Evolutionary conservation across 2,329 filamentous ascomycete genomes (phyloP).

Genomic region (Elsinoe arachidis): DNA sequence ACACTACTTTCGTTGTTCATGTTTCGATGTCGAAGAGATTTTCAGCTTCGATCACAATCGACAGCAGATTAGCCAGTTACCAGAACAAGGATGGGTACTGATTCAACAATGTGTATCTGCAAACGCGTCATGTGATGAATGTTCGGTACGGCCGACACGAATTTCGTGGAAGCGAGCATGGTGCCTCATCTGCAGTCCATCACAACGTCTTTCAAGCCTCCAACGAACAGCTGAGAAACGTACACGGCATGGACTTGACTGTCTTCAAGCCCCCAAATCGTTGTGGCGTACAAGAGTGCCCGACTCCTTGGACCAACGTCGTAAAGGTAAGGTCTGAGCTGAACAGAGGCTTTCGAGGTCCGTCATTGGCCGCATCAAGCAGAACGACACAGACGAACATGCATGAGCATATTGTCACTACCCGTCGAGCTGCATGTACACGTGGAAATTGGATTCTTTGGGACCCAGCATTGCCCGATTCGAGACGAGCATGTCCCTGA

Average conservation of each 20-base stretch:
- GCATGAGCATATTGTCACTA: neutral
- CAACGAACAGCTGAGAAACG: neutral
- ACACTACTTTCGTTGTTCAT: neutral
- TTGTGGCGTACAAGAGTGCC: neutral
- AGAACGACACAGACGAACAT: neutral
- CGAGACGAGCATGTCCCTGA: neutral
- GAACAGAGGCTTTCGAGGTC: neutral
- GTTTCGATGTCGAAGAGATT: neutral
- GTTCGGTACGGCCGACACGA: neutral
- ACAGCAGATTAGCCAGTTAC: neutral
- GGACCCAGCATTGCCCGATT: neutral
- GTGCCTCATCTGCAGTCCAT: neutral
- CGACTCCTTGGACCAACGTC: neutral
- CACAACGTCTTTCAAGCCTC: neutral
- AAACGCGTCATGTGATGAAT: neutral
- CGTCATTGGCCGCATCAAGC: neutral
- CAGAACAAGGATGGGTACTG: neutral
- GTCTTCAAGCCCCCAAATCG: neutral
- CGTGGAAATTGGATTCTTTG: neutral
- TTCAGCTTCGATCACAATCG: neutral
- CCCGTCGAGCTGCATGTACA: slow-evolving; percentile 1
- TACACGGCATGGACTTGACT: neutral
- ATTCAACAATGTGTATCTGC: neutral
- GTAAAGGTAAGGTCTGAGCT: neutral
- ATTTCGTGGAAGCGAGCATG: neutral